Evolutionary conservation across 176 grass and related monocot species (phyloP), one percentile per base, ranked within the genome.

Genomic region (Saccharum officinarum): DNA sequence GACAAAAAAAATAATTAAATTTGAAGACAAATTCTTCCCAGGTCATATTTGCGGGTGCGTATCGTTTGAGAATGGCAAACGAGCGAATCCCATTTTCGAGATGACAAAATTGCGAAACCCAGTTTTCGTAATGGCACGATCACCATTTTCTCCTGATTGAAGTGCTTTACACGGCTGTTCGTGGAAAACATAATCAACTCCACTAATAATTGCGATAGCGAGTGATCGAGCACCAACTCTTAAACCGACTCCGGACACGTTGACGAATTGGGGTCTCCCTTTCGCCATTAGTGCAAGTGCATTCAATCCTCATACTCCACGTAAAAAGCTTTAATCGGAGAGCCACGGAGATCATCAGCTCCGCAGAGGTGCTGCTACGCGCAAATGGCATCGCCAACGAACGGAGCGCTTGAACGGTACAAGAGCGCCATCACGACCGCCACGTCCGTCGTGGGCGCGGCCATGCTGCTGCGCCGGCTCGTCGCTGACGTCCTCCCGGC

Each of bases 401-500:
- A 25, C 79, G 31, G 55, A n/a, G 66, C 83, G 20, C 67, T 90
- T 3, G 88, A 86, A 0, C 73, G 84, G 20, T 90, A 42, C 88
- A 86, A 73, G 88, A 86, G 67, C 73, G 79, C 79, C 55, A 77
- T 86, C 73, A 86, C 84, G 31, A 16, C 73, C 25, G 84, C 73
- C 45, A 73, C 88, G 26, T 90, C 84, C 79, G 33, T 83, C 20
- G 73, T 86, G 67, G 88, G 79, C 65, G 83, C 73, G 33, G 78
- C 65, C 65, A 72, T 90, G 88, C 78, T 90, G 52, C 83, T 90
- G 79, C 88, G 88, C 65, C 71, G 83, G 73, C 6, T 86, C 54
- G 59, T 77, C 44, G 65, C 79, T 14, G 83, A 71, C 73, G 25
- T 73, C 79, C 73, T 90, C 52, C 88, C 78, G 0, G 83, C 18